Evolutionary conservation across 2,329 filamentous ascomycete species (phyloP), one percentile per base, ranked within the genome.

Genomic region (Colletotrichum lupini): DNA sequence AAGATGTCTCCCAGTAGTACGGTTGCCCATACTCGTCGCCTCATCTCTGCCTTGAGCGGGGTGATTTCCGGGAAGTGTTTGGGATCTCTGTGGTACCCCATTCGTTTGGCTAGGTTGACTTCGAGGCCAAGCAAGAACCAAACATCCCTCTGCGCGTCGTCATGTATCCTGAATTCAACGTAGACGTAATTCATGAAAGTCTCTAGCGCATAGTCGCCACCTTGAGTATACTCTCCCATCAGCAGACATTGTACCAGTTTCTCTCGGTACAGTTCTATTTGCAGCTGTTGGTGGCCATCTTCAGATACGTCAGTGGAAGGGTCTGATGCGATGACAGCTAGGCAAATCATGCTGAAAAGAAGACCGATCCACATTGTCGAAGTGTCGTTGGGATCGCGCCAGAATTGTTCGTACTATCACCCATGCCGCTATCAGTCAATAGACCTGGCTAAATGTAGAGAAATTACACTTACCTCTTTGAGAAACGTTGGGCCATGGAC

Each of bases 41-140:
- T 80, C 84, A 88, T 87, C 75, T 87, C 86, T 2, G 82, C 81
- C 0, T 82, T 74, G 46, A 87, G 85, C 0, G 80, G 77, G 0
- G 82, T 80, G 30, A 87, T 82, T 6, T 76, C 78, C 0, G 79
- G 77, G 74, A 86, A 87, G 59, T 85, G 81, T 5, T 78, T 81
- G 0, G 84, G 80, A 70, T 88, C 86, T 66, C 84, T 77, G 72
- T 88, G 86, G 67, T 85, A 85, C 0, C 82, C 84, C 82, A 83
- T 83, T 5, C 80, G 80, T 73, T 85, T 77, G 37, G 80, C 79
- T 1, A 85, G 62, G 8, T 82, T 80, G 0, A 85, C 79, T 0
- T 79, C 77, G 0, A 79, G 78, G 2, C 78, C 83, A 14, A 81
- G 66, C 0, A 85, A 72, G 3, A 83, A 80, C 76, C 78, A 78